Base-by-base conservation (phyloP, 495 filamentous ascomycete genomes). In the Geoglossum glabrum region DNA sequence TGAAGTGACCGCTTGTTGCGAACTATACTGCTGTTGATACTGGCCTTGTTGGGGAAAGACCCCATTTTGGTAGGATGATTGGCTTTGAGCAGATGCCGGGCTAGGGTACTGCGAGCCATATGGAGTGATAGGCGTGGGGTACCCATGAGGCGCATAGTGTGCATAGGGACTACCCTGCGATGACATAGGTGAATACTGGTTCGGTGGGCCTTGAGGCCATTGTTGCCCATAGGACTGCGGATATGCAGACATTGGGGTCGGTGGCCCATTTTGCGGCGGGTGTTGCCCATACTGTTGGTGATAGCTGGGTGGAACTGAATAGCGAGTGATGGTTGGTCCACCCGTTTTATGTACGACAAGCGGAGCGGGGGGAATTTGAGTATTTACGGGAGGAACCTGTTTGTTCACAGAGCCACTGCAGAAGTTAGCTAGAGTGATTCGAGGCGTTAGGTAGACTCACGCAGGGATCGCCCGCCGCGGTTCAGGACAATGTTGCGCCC, bases 381-480 rank as follows among this genome's bases (percentile, higher is more conserved):
- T 57, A 11, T 45, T 43, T n/a, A 57, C 30, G 13, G 30, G 30
- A 10, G 51, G 51, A 25, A 55, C 34, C 25, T 33, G 51, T 26
- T 40, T 40, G 33, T 19, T 56, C 13, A 56, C 25, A n/a, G 34
- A 17, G 28, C 54, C 54, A 46, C 54, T 56, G 33, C 17, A 33
- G 51, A 21, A 27, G 25, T 25, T 40, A 15, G n/a, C 2, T 26
- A 52, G 21, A 6, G 15, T 27, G 17, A 47, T 13, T 19, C 15
- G 21, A 27, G 10, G 19, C 26, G 17, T 31, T 30, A 8, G 8
- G 19, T 38, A 50, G 33, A 79, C 83, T 75, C 72, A 86, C 82
- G 71, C 78, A 63, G 79, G 78, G 33, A 73, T 68, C 57, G 68
- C 63, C 57, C 78, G 64, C 50, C 67, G 69, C 31, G 70, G 66